Base-by-base conservation (phyloP, 192 early-diverging fungal species). In the Lobosporangium transversale region DNA sequence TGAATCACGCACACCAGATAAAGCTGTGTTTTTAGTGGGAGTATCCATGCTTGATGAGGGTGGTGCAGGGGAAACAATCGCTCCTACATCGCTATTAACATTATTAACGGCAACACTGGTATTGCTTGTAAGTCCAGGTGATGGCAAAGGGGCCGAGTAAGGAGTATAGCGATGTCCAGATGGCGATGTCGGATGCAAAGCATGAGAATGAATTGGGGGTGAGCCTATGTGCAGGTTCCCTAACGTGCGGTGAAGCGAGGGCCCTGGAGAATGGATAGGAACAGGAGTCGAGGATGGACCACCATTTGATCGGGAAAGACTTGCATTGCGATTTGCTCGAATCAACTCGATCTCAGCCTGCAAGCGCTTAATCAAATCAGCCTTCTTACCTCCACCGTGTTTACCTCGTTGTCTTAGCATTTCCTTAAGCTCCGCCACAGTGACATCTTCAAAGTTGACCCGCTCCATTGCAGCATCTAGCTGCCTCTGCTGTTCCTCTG, bases 371-470 rank as follows among this genome's bases (percentile, higher is more conserved):
- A 91, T 80, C 49, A 93, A 61, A 10, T 88, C 73, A 1, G 89
- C 90, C 44, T 93, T 93, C 70, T 91, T 92, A 15, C 91, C 91
- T 18, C 86, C 84, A 12, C 87, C 85, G 17, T 87, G 89, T 50
- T 90, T 86, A 1, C 89, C 86, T 26, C 91, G 83, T 52, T 88
- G 82, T 30, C 89, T 60, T 24, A 93, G 65, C 82, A 91, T 86
- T 40, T 93, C 90, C 55, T 93, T 93, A 18, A 93, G 74, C 69
- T 93, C 91, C 5, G 83, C 74, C 0, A 93, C 91, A 0, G 91
- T 93, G 18, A 93, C 86, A 67, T 93, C 91, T 31, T 91, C 86
- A 79, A 93, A 92, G 37, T 93, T 83, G 8, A 88, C 84, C 14
- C 74, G 80, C 45, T 84, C 81, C 54, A 93, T 80, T 30, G 86